Evolutionary conservation across 2,329 filamentous ascomycete genomes (phyloP), one percentile per base, ranked within the genome.

Genomic region (Fusarium ambrosium): DNA sequence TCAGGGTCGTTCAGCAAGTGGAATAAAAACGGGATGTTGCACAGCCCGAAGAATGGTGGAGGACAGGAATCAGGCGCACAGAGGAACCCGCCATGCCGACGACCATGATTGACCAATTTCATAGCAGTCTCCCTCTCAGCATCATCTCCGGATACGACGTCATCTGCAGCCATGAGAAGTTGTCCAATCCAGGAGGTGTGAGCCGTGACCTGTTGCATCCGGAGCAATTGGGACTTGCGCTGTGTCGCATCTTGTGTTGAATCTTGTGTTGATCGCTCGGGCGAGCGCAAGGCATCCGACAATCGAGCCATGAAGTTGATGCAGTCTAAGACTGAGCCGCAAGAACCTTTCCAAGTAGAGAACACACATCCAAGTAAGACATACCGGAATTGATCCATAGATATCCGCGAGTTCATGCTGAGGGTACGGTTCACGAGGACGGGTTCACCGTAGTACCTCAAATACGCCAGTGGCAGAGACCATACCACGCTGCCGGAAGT

Each of bases 21-120:
- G 41, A 45, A 45, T 0, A 22, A 45, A 14, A 1, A 22, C 6
- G 41, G 6, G 6, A 14, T 22, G 2, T 45, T 1, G 2, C 2
- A 14, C n/a, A 45, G 41, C 4, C 41, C 20, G 11, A 45, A 45
- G 20, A 45, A 22, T 45, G 41, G 20, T 2, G 4, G 41, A 45
- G 41, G 41, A 9, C 1, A 22, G 4, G 2, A 14, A 0, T 4
- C 2, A 8, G 20, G 20, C 20, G 1, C 2, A 22, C 20, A 45
- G 6, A 45, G 20, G 22, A 45, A 45, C 6, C 2, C 1, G 41
- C 11, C 11, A 11, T 45, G 20, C 8, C 41, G 41, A 16, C 41
- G 41, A 22, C 41, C 41, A 8, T 45, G 20, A 2, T 45, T 45
- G 41, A 45, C 20, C 20, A 45, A 45, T 45, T 45, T 45, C 6